A percentile compares a stretch with the other conserved stretches of the same genome.
These are phyloP conservation scores for Fusarium nisikadoi DNA, from an alignment of 2,329 filamentous ascomycete genomes.

Conservation along the genomic window DNA sequence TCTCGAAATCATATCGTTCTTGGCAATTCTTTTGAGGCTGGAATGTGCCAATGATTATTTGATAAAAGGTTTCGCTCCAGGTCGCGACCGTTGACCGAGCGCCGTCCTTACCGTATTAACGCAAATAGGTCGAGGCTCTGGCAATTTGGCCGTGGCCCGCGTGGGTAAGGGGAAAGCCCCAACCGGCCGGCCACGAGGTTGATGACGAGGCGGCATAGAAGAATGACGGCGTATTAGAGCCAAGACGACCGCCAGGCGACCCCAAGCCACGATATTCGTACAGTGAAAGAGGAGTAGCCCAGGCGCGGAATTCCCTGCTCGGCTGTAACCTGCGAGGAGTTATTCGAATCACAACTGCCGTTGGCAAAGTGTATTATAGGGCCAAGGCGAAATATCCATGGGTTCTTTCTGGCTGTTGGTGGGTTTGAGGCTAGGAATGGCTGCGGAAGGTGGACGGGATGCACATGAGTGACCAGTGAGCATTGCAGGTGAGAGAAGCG, in stretches of 20 bases:
- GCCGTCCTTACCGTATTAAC: neutral
- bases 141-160: constrained; percentile 8
- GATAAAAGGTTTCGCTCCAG: constrained; percentile 1
- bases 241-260: constrained; percentile 16
- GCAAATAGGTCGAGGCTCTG: constrained; percentile 14
- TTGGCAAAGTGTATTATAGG: constrained; percentile 23
- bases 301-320: neutral
- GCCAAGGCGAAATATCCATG: constrained; percentile 16
- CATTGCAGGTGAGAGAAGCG: constrained; percentile 16
- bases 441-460: constrained; percentile 34
- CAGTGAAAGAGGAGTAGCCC: neutral
- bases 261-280: constrained; percentile 27
- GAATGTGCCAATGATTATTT: constrained; percentile 4
- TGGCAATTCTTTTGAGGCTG: constrained; percentile 14
- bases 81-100: constrained; percentile 14
- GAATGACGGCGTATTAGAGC: constrained; percentile 25
- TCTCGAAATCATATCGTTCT: constrained; percentile 7
- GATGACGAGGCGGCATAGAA: constrained; percentile 36
- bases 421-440: constrained; percentile 30
- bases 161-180: constrained; percentile 38
- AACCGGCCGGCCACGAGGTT: constrained; percentile 26
- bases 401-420: constrained; percentile 22
- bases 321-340: neutral
- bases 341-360: constrained; percentile 16
- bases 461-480: constrained; percentile 22